Evolutionary conservation across 306 rosid genomes (phyloP), one percentile per base, ranked within the genome.

Genomic region (Ochetophila trinervis): DNA sequence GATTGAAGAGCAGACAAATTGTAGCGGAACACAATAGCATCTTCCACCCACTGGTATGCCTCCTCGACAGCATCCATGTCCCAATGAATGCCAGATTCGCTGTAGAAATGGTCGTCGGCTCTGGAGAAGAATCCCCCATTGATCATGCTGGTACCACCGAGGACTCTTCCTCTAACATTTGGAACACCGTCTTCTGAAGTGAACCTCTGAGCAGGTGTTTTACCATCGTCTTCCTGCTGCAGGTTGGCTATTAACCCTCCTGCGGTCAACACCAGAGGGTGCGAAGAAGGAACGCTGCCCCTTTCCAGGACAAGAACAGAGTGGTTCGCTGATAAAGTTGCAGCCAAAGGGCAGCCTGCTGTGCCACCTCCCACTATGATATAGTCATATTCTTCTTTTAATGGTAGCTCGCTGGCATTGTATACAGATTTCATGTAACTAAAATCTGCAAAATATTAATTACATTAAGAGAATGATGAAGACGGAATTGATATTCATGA

Each of bases 321-420:
- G 49, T 65, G 66, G 0, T 67, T 71, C 14, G 49, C 16, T 6
- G 84, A 75, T 15, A 79, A 16, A 6, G 84, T 75, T 21, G 84
- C 60, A 0, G 80, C 80, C 47, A 75, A 37, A 14, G 84, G 80
- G 9, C 75, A 79, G 6, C 84, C 80, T 1, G 80, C 60, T 2
- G 77, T 70, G 9, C 84, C 84, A 12, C 84, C 84, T 7, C 84
- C 84, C 3, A 79, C 13, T 6, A 79, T 50, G 10, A 79, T 75
- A 68, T 75, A 79, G 51, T 79, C 80, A 6, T 79, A 75, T 5
- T 54, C 64, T 36, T 64, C 71, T 52, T 49, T 21, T 13, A 5
- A 16, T 0, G 71, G 62, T 10, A 50, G 49, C 3, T 70, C 69
- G 1, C 23, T 61, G 5, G 79, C 79, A 12, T 70, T 12, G 5